Evolutionary conservation across 306 rosid genomes (phyloP).

Genomic region (Ceratonia siliqua): DNA sequence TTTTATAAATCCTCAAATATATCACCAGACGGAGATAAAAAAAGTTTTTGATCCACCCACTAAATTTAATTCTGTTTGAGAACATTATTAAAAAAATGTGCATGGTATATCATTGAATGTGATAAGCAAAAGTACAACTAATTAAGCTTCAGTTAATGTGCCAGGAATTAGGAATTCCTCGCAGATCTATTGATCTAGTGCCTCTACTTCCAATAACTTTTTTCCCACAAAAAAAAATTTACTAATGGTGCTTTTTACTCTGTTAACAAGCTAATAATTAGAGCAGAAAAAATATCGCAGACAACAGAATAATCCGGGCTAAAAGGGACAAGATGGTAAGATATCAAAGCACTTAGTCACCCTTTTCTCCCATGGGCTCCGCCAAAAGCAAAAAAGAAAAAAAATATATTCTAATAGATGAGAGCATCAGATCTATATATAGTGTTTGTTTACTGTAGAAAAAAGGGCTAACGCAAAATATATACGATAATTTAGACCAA

Average conservation of each 20-base stretch:
- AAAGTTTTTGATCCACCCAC: background rate
- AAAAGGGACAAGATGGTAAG: constrained; percentile 1
- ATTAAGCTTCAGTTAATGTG: background rate
- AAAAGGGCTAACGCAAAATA: constrained; percentile 20
- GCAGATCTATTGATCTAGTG: background rate
- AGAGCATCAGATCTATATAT: constrained; percentile 7
- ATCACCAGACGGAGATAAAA: background rate
- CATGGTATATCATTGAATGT: constrained; percentile 8
- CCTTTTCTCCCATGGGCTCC: constrained; percentile 17
- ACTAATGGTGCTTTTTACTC: too few species aligned
- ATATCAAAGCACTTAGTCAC: constrained; percentile 11
- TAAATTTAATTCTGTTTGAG: constrained; percentile 10
- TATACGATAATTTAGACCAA: constrained; percentile 14
- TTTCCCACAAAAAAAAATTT: too few species aligned
- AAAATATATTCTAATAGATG: constrained; percentile 17
- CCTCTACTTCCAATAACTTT: background rate
- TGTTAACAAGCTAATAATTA: background rate
- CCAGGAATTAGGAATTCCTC: background rate
- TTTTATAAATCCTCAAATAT: constrained; percentile 2
- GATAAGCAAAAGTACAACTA: background rate
- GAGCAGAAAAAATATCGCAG: background rate
- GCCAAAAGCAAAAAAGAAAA: background rate
- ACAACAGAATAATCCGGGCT: background rate
- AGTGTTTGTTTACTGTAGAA: constrained; percentile 19
- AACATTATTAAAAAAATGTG: background rate